Base-by-base conservation (phyloP, 1,284 basidiomycete genomes). In the Moniliophthora roreri region DNA sequence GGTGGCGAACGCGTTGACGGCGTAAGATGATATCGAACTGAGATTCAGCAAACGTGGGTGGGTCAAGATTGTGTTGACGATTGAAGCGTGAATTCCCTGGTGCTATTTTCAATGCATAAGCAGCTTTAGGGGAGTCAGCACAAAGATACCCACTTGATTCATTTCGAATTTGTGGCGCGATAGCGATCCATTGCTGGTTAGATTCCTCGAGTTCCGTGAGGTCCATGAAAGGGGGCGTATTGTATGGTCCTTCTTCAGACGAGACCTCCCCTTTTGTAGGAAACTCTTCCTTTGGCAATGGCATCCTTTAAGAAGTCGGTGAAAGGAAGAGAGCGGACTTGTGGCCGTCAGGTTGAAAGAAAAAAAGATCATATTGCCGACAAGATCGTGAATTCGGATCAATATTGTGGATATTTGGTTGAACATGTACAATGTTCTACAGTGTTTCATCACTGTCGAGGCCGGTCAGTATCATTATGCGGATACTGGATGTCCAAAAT, bases 21-120 rank as follows among this genome's bases (percentile, higher is more conserved):
- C 84, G 77, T 2, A 85, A 69, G 49, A 85, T 74, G 34, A 81
- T 74, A 51, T 79, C 79, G 59, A 77, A 81, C 51, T 78, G 80
- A 0, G 74, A 71, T 35, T 78, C 69, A 13, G 63, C 62, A 52
- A 82, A 80, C 0, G 77, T 71, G 2, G 77, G 79, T 1, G 73
- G 76, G 18, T 42, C 38, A 16, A 16, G 7, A 40, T 16, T 28
- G 23, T 20, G 18, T 23, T 40, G 18, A n/a, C n/a, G n/a, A 40
- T 37, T 16, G 18, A 9, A 13, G 13, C 10, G 20, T 21, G 36
- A 7, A 15, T 1, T 4, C 3, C 13, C 13, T 7, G 11, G 8
- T 18, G 41, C 41, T 42, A 21, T 20, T 18, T 5, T 18, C 20
- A 5, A 28, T 21, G 36, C 23, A 16, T 15, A 7, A 48, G 21